These are phyloP conservation scores for Rhodotorula glutinis DNA, from an alignment of 1,284 basidiomycete genomes.

Conservation along the genomic window DNA sequence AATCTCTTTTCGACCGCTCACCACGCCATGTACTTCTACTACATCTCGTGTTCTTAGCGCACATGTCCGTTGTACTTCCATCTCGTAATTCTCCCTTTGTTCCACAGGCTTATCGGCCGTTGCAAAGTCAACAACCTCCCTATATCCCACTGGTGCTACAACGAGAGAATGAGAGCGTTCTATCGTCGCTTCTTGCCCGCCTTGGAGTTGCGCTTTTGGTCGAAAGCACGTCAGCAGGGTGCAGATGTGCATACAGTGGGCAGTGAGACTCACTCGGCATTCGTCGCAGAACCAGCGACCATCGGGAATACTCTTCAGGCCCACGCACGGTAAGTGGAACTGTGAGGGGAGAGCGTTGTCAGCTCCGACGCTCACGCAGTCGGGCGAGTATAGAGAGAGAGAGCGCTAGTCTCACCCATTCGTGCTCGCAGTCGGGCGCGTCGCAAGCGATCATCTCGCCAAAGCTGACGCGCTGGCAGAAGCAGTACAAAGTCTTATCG, in stretches of 20 bases:
- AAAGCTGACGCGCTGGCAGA: constrained; percentile 79
- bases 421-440: constrained; percentile 75
- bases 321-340: constrained; percentile 82
- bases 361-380: neutral
- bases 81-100: too few species aligned
- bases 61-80: too few species aligned
- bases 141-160: too few species aligned
- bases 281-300: constrained; percentile 79
- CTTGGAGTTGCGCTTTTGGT: constrained; percentile 16
- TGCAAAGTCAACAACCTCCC: too few species aligned
- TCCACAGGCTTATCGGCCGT: too few species aligned
- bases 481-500: constrained; percentile 76
- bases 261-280: constrained; percentile 48
- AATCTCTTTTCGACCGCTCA: neutral
- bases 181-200: constrained; percentile 31
- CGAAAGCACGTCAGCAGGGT: neutral
- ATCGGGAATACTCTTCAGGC: constrained; percentile 65
- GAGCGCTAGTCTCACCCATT: constrained; percentile 73
- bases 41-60: too few species aligned
- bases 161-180: too few species aligned
- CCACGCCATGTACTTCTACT: too few species aligned
- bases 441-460: constrained; percentile 99
- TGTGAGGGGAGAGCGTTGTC: constrained; percentile 45
- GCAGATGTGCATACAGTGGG: too few species aligned
- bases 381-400: neutral